phyloP scores from a whole-genome alignment of 331 rosid species.

The Malus hybrid region DNA sequence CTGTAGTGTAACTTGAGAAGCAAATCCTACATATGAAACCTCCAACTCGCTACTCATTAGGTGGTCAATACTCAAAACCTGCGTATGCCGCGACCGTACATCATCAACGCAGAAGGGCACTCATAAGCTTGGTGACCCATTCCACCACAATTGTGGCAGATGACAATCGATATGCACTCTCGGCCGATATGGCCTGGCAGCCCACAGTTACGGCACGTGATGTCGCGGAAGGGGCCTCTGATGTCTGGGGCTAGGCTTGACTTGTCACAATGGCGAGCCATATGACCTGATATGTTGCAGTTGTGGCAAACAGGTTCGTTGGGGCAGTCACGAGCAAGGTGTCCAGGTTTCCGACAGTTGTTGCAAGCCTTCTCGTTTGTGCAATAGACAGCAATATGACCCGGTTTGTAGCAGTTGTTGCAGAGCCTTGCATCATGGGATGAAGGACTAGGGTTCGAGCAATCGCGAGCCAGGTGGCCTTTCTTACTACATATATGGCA shows the following conservation, averaged over 20 bases:
- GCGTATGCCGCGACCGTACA: background rate
- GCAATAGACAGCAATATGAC: constrained; percentile 75
- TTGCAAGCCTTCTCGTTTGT: constrained; percentile 90
- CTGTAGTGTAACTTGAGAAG: background rate
- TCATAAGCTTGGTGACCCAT: constrained; percentile 75
- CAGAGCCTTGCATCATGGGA: constrained; percentile 41
- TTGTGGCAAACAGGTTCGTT: constrained; percentile 70
- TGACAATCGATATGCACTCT: constrained; percentile 67
- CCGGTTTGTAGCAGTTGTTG: constrained; percentile 81
- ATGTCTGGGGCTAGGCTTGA: constrained; percentile 20
- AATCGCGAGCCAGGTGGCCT: constrained; percentile 25
- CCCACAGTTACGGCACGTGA: constrained; percentile 63
- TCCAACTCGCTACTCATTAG: background rate
- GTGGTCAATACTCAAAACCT: constrained; percentile 10
- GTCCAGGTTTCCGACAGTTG: constrained; percentile 75
- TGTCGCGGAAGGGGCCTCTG: constrained; percentile 29
- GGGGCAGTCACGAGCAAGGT: constrained; percentile 82
- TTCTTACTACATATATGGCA: constrained; percentile 15
- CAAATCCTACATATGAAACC: background rate
- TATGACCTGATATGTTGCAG: constrained; percentile 78
- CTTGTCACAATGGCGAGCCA: constrained; percentile 63
- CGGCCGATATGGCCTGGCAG: constrained; percentile 71
- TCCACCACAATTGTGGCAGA: constrained; percentile 75
- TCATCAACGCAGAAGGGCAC: constrained; percentile 49
- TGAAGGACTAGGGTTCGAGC: constrained; percentile 1